A percentile compares a stretch with the other conserved stretches of the same genome.
Conservation (phyloP, 1,284 basidiomycete species). For the Trametes sp. region DNA sequence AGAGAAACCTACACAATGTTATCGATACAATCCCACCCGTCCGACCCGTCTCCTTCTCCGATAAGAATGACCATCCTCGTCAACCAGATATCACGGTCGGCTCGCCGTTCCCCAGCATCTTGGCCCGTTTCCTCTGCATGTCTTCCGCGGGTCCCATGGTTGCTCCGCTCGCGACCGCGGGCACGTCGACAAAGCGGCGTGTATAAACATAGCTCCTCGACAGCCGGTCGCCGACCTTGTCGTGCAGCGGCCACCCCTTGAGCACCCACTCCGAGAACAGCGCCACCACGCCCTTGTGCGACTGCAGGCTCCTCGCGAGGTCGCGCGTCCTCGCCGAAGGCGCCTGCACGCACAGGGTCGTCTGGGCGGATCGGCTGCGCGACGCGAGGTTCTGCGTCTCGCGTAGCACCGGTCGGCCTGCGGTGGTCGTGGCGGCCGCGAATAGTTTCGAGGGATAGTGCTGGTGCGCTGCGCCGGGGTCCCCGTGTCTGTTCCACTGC, state of each 20-base stretch:
- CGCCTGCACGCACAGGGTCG: not conserved
- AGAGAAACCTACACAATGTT: not conserved
- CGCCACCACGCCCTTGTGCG: conserved; percentile 5
- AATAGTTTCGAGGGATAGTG: not conserved
- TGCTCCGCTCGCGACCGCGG: not conserved
- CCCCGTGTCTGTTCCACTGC: conserved; percentile 4
- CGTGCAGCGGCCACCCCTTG: conserved; percentile 8
- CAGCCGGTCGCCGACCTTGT: conserved; percentile 5
- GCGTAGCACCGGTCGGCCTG: not conserved
- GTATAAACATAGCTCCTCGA: not conserved
- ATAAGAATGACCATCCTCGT: not conserved
- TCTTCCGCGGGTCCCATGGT: not conserved
- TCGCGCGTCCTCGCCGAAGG: conserved; percentile 1
- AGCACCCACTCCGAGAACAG: conserved; percentile 10
- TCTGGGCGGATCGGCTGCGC: not conserved
- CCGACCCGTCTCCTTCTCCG: too few species aligned
- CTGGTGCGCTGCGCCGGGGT: not conserved
- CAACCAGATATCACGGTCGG: not conserved
- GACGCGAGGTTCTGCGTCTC: not conserved
- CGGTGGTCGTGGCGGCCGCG: not conserved
- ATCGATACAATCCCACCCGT: too few species aligned
- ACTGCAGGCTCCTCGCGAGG: conserved; percentile 3
- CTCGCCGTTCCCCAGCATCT: not conserved
- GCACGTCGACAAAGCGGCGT: conserved; percentile 1
- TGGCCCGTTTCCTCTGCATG: not conserved